Percentiles rank a stretch among this genome's conserved stretches.
phyloP scores from a whole-genome alignment of 2,329 filamentous ascomycete genomes.

The Taxawa tesnikishii region DNA sequence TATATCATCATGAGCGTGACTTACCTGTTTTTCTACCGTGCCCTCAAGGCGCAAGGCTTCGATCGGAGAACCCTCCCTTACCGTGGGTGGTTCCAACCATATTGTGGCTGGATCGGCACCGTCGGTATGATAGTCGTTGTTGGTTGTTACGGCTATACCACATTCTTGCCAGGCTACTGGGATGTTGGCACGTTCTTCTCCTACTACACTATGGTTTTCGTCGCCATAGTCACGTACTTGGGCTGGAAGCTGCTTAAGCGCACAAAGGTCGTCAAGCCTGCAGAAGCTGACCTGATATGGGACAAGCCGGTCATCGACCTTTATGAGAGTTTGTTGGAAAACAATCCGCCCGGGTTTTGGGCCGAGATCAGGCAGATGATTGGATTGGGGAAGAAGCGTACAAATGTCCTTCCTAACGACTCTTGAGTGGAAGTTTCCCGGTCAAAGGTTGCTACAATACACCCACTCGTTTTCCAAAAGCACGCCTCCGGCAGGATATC shows the following conservation, averaged over 20 bases:
- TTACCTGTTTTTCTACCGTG: constrained; percentile 43
- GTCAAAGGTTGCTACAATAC: no score
- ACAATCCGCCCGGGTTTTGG: no score
- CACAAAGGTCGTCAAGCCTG: constrained; percentile 41
- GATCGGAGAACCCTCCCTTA: background rate
- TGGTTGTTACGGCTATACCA: constrained; percentile 44
- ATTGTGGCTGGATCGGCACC: constrained; percentile 30
- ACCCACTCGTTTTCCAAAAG: no score
- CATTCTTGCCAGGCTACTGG: constrained; percentile 31
- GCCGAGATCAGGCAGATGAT: no score
- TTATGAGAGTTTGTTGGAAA: no score
- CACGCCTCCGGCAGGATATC: no score
- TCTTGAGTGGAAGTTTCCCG: no score
- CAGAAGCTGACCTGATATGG: constrained; percentile 49
- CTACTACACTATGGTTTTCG: constrained; percentile 46
- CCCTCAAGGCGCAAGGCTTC: constrained; percentile 29
- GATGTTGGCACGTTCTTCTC: no score
- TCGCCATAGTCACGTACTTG: constrained; percentile 41
- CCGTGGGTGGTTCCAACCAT: constrained; percentile 38
- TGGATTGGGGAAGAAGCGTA: no score
- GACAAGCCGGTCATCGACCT: constrained; percentile 47
- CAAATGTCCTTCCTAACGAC: no score
- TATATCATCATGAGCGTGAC: constrained; percentile 46
- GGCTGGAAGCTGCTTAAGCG: constrained; percentile 53
- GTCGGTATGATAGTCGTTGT: constrained; percentile 22